Percentiles rank a stretch among this genome's conserved stretches.
Evolutionary conservation across 1,284 basidiomycete genomes (phyloP).

Genomic region (Heterobasidion irregulare): DNA sequence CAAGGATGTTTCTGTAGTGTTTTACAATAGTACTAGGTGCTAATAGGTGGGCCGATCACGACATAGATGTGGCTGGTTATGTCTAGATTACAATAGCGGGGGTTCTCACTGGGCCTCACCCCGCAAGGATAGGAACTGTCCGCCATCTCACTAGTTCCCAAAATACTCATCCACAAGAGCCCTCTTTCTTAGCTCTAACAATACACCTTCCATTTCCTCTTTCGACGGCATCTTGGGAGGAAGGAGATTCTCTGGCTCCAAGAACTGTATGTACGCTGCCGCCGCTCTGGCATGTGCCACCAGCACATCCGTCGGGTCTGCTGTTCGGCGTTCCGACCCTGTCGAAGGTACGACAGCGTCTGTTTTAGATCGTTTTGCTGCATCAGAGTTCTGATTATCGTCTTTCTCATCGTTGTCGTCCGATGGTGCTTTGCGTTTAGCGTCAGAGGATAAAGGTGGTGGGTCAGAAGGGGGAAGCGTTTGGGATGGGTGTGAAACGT

Average conservation of each 20-base stretch:
- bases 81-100: no score
- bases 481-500: conserved; percentile 15
- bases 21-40: no score
- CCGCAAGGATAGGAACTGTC: no score
- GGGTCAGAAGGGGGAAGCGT: conserved; percentile 16
- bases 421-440: conserved; percentile 47
- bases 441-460: conserved; percentile 16
- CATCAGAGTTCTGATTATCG: conserved; percentile 12
- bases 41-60: no score
- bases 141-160: conserved; percentile 20
- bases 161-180: conserved; percentile 80
- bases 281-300: conserved; percentile 44
- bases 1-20: no score
- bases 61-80: no score
- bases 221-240: conserved; percentile 69
- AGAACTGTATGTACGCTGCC: conserved; percentile 69
- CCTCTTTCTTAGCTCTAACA: conserved; percentile 76
- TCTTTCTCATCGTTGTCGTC: conserved; percentile 24
- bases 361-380: conserved; percentile 34
- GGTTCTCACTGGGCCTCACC: no score
- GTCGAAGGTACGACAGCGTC: conserved; percentile 5
- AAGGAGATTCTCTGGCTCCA: conserved; percentile 63
- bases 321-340: background rate
- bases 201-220: conserved; percentile 72
- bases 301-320: conserved; percentile 26